A percentile compares a stretch with the other conserved stretches of the same genome.
Conservation (phyloP, 2,329 filamentous ascomycete species). For the Aschersonia sp. region DNA sequence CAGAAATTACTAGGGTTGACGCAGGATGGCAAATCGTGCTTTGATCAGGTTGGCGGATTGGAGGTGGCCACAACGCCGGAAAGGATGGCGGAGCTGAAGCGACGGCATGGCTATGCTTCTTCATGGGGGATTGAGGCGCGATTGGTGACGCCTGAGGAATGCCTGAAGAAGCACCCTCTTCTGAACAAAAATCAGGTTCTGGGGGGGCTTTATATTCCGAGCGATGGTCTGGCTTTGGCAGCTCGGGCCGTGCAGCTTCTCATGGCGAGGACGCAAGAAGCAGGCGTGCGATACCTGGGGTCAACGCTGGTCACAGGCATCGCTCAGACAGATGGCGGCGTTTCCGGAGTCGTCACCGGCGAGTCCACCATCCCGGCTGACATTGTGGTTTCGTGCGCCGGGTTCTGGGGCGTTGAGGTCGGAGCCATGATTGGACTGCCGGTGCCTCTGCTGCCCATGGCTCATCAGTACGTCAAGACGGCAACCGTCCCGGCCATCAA, state of each 20-base stretch:
- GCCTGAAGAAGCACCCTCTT: constrained; percentile 36
- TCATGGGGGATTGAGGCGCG: constrained; percentile 46
- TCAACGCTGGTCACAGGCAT: constrained; percentile 44
- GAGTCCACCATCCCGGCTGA: constrained; percentile 38
- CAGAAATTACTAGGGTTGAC: constrained; percentile 42
- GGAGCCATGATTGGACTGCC: constrained; percentile 44
- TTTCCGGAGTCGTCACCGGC: constrained; percentile 41
- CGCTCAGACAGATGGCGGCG: constrained; percentile 28
- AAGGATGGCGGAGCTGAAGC: constrained; percentile 44
- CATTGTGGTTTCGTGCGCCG: constrained; percentile 47
- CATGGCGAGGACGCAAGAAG: constrained; percentile 39
- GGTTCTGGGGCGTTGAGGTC: constrained; percentile 53
- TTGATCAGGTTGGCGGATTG: constrained; percentile 49
- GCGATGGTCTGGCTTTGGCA: constrained; percentile 45
- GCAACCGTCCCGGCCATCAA: constrained; percentile 30
- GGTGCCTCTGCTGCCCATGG: constrained; percentile 45
- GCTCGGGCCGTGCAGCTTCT: constrained; percentile 47
- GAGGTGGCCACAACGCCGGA: constrained; percentile 47
- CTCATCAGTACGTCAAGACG: constrained; percentile 51
- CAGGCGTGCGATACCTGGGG: constrained; percentile 43
- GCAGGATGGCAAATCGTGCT: constrained; percentile 24
- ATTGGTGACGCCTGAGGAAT: constrained; percentile 36
- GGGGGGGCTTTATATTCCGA: constrained; percentile 45
- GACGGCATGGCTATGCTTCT: constrained; percentile 44
- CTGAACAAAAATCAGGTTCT: constrained; percentile 38